Base-by-base conservation (phyloP, 352 stramenopile species). In the Pythium dissimile region DNA sequence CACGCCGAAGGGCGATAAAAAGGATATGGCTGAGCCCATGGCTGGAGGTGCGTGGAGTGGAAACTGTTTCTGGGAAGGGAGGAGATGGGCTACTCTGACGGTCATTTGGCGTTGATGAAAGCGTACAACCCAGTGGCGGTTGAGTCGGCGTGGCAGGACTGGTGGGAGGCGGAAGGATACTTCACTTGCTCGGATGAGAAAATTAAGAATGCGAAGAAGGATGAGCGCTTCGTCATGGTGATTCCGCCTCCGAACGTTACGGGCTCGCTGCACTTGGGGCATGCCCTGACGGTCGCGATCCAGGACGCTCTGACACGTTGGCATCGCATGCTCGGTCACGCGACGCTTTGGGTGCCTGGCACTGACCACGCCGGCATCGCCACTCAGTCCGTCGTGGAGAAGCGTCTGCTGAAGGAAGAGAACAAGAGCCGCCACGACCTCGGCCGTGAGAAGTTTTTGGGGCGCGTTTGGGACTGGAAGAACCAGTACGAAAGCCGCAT, bases 281-380 rank as follows among this genome's bases (percentile, higher is more conserved):
- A 99, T 69, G 97, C 97, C 23, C 96, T 99, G 47, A 99, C 98
- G 31, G 94, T 99, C 12, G 91, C 97, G 31, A 88, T 99, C 61
- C 88, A 98, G 84, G 97, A 99, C 79, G 89, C 97, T 27, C 75
- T 99, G 47, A 93, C 96, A 24, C 84, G 97, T 31, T 99, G 97
- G 87, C 94, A 99, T 83, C 90, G 97, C 26, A 99, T 99, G 98
- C 80, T 96, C 20, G 98, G 97, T 18, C 84, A 97, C 58, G 92
- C 95, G 27, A 98, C 97, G n/a, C 71, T 99, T 10, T 99, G 96
- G 96, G 83, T 99, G 20, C 98, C 97, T 0, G 97, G 96, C 64
- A 94, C 88, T 43, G 98, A 99, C 71, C 98, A 99, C 80, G 98
- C 98, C 0, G 97, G 98, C 30, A 99, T 99, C 57, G 97, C 97